Evolutionary conservation across 768 basidiomycete species (phyloP), one percentile per base, ranked within the genome.

Genomic region (Sporobolomyces roseus): DNA sequence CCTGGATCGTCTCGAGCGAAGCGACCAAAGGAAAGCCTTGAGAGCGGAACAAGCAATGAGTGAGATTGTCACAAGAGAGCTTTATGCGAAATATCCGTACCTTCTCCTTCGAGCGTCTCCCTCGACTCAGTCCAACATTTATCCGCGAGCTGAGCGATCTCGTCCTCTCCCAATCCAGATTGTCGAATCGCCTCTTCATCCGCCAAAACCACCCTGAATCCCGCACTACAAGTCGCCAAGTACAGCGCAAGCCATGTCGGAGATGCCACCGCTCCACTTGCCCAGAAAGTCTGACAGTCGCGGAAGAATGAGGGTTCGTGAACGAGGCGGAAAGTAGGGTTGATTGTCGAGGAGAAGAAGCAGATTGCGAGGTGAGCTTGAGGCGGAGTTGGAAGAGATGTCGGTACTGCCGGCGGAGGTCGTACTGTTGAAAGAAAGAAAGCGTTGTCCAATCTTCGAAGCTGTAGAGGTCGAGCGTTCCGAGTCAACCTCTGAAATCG

Each of bases 161-260:
- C 65, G 14, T 62, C 58, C 3, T 64, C 65, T 8, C 4, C 8
- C 32, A 71, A n/a, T 7, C 38, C 36, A 6, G 43, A 43, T 9
- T 46, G 38, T 1, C 14, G 1, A 3, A 13, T 17, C 4, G 19
- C 41, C 3, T 33, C 54, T 23, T 55, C 49, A 1, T 48, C 38
- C 32, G 59, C 61, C 4, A 43, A 29, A n/a, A 58, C 36, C 4
- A 54, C 68, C 14, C 55, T 16, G 4, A 70, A 43, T 2, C 73
- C 73, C 17, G 35, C 17, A 0, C 46, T 59, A 49, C 65, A 67
- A 1, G 51, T 55, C 3, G 54, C 30, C 2, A 74, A 48, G 51
- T 63, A 74, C 2, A 58, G 53, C 23, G 66, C 63, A n/a, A 74
- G 58, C 73, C 70, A 71, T 17, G 33, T 43, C 21, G 65, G 68